Evolutionary conservation across 1,284 basidiomycete species (phyloP).

Genomic region (Ustilago curta): DNA sequence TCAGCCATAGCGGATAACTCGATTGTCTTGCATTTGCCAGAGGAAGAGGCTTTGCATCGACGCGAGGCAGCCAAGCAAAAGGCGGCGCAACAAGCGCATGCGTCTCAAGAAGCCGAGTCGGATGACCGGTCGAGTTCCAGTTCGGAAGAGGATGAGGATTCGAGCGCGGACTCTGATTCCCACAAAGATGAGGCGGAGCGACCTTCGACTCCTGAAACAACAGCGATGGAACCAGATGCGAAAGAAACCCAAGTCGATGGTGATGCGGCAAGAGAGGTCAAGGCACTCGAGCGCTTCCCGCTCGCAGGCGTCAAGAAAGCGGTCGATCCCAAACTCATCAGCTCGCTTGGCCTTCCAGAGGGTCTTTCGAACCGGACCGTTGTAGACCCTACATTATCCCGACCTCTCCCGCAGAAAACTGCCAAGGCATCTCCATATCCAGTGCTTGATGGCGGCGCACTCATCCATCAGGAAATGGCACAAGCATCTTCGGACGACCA

Average conservation of each 20-base stretch:
- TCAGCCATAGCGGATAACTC: slow-evolving; percentile 19
- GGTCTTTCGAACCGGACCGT: slow-evolving; percentile 54
- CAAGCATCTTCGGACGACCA: slow-evolving; percentile 17
- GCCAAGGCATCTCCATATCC: neutral
- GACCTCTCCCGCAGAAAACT: slow-evolving; percentile 23
- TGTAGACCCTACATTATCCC: slow-evolving; percentile 49
- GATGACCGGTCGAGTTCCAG: slow-evolving; percentile 14
- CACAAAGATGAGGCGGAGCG: slow-evolving; percentile 12
- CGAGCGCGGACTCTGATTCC: slow-evolving; percentile 14
- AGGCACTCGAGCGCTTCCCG: slow-evolving; percentile 37
- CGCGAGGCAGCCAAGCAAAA: slow-evolving; percentile 16
- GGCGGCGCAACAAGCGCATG: neutral
- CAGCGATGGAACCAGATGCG: neutral
- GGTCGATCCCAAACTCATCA: slow-evolving; percentile 47
- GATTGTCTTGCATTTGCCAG: slow-evolving; percentile 28
- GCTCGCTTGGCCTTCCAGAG: slow-evolving; percentile 59
- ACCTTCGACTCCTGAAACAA: neutral
- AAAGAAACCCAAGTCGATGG: neutral
- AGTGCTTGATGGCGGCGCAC: slow-evolving; percentile 1
- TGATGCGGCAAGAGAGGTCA: slow-evolving; percentile 11
- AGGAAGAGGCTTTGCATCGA: slow-evolving; percentile 34
- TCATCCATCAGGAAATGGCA: slow-evolving; percentile 20
- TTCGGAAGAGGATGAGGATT: slow-evolving; percentile 16
- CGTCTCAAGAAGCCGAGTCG: neutral
- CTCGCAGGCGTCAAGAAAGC: slow-evolving; percentile 44